Percentiles rank a stretch among this genome's conserved stretches.
Conservation (phyloP, 257 asterid species). For the Gentiana macrophylla region DNA sequence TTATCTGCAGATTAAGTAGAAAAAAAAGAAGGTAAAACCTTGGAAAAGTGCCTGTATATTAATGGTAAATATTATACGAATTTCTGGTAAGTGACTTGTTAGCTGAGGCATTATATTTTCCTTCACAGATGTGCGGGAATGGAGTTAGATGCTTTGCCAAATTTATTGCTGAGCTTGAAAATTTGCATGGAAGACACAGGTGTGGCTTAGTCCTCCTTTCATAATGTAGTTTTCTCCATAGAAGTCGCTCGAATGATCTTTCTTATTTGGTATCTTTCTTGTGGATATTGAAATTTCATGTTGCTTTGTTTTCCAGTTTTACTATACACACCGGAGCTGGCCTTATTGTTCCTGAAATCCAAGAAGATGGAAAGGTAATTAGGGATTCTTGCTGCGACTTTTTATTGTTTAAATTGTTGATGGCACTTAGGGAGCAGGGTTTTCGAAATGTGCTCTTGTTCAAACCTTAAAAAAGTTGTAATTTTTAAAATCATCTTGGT, state of each 20-base stretch:
- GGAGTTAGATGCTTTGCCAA: slow-evolving; percentile 95
- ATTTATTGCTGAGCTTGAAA: slow-evolving; percentile 69
- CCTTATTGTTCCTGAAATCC: slow-evolving; percentile 79
- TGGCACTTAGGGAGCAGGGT: no score
- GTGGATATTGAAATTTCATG: no score
- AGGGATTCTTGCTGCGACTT: not conserved
- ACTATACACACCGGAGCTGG: slow-evolving; percentile 91
- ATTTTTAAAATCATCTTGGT: not conserved
- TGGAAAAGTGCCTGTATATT: no score
- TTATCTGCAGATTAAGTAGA: no score
- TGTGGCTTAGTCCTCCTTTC: slow-evolving; percentile 5
- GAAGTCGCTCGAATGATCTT: no score
- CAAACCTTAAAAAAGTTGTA: no score
- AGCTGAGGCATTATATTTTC: slow-evolving; percentile 6
- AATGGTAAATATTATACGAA: no score
- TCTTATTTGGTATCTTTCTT: no score
- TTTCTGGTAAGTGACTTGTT: not conserved
- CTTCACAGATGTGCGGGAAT: slow-evolving; percentile 86
- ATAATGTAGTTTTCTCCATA: not conserved
- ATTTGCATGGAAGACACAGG: slow-evolving; percentile 67
- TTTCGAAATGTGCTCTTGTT: not conserved
- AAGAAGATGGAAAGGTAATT: slow-evolving; percentile 80
- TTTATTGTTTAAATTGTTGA: not conserved
- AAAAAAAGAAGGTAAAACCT: no score
- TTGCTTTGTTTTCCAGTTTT: slow-evolving; percentile 26